Base-by-base conservation (phyloP, 495 filamentous ascomycete species). In the Trichoderma gamsii region DNA sequence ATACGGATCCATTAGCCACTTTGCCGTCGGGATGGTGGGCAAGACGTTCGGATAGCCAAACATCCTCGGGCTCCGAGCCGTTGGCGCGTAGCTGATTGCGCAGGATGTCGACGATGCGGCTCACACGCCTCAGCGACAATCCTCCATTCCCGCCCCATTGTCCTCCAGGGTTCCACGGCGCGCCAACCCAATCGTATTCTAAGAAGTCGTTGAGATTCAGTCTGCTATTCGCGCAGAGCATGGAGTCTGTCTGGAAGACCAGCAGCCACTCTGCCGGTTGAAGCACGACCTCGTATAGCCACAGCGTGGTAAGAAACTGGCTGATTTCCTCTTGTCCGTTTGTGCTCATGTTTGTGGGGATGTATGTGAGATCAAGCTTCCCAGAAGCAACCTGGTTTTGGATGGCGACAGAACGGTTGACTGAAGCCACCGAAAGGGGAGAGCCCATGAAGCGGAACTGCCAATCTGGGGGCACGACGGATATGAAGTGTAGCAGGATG, bases 391-490 rank as follows among this genome's bases (percentile, higher is more conserved):
- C 79, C 0, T 78, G 75, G 43, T 72, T 70, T 12, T 75, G 75
- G 67, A 84, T 76, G 16, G 80, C 76, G 4, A 75, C 71, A 41
- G 73, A 77, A 65, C 63, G 63, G 71, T 79, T 81, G 66, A 84
- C 51, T 67, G 70, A 71, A 12, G 69, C 69, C 18, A 84, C 79
- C 35, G 73, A 77, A 21, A 76, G 75, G 11, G 69, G 12, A 15
- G 76, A 79, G 52, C 81, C 81, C 77, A 83, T 81, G 76, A 83
- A 84, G 38, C 78, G 75, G 74, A 84, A 83, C n/a, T 77, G 78
- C 82, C 82, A 84, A 72, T 84, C 82, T 18, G 82, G 77, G 4
- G 82, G 82, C 2, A 84, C 81, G 35, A 84, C 81, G 11, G 77
- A 71, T 66, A 82, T 83, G 73, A 84, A 81, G 71, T 84, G 82